Evolutionary conservation across 2,329 filamentous ascomycete genomes (phyloP).

Genomic region (Trichothecium sympodiale): DNA sequence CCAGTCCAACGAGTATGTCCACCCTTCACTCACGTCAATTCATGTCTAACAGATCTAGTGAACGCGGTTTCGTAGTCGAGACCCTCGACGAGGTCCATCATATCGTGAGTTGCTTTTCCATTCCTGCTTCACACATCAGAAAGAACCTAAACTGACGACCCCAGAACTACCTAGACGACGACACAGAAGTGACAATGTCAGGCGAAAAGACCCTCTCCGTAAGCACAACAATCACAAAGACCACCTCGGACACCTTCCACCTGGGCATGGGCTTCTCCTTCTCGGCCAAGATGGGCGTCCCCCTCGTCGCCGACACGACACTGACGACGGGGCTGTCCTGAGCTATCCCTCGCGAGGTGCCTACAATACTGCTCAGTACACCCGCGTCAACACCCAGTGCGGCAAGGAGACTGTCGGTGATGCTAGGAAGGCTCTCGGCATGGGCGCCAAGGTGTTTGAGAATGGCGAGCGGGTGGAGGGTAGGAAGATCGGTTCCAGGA

Average conservation of each 20-base stretch:
- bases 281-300: constrained; percentile 1
- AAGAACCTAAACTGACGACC: too few species aligned
- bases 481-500: not conserved
- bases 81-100: constrained; percentile 1
- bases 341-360: not conserved
- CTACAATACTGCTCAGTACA: constrained; percentile 3
- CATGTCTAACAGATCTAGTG: not conserved
- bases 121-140: too few species aligned
- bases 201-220: constrained; percentile 1
- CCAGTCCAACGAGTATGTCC: not conserved
- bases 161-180: not conserved
- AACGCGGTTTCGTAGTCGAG: not conserved
- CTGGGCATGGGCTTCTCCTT: constrained; percentile 1
- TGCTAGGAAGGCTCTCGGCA: not conserved
- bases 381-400: constrained; percentile 2
- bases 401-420: not conserved
- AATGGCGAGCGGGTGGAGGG: not conserved
- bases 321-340: not conserved
- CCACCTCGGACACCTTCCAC: constrained; percentile 2
- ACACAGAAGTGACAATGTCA: not conserved
- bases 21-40: too few species aligned
- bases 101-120: not conserved
- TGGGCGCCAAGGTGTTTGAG: constrained; percentile 1
- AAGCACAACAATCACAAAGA: not conserved
- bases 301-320: not conserved